Evolutionary conservation across 2,329 filamentous ascomycete genomes (phyloP), one percentile per base, ranked within the genome.

Genomic region (Plenodomus lindquistii): DNA sequence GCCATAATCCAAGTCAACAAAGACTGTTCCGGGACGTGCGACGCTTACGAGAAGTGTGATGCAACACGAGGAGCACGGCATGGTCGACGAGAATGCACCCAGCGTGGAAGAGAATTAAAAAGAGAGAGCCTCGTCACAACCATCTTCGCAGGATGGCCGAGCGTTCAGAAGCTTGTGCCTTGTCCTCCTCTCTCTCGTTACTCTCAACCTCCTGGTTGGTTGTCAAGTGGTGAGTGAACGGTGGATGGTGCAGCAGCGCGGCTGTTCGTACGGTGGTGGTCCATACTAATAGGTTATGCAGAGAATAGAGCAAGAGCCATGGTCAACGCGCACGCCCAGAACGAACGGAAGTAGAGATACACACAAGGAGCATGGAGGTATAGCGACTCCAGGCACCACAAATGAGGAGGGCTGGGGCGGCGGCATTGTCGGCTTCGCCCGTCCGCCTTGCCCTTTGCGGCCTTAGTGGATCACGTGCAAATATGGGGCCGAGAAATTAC

Each of bases 381-480:
- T 8, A 15, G 11, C 11, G 27, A 31, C 27, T 31, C 15, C 27
- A 31, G 6, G 27, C 27, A 31, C 27, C 27, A 15, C 27, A 31
- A 31, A 31, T 31, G 27, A 44, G 43, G 42, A 52, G 45, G 43
- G 39, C 37, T 50, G 39, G 42, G 44, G 17, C 49, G 55, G 62
- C 61, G 51, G 50, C 40, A 45, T 55, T 50, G 44, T 66, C 60
- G 60, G 65, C 40, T 37, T 18, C 37, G 37, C 31, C 46, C 31
- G 15, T 18, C 4, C n/a, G 18, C 20, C 47, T 48, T 42, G 40
- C 54, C 43, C 5, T 29, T 46, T 49, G 7, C 37, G 48, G 37
- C n/a, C 40, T 68, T 65, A 64, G 43, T 29, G 10, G 10, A 43
- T 69, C 66, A 69, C 67, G 67, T 69, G 66, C n/a, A 4, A 31